phyloP scores from a whole-genome alignment of 2,329 filamentous ascomycete species.

The Lecanicillium sp. region DNA sequence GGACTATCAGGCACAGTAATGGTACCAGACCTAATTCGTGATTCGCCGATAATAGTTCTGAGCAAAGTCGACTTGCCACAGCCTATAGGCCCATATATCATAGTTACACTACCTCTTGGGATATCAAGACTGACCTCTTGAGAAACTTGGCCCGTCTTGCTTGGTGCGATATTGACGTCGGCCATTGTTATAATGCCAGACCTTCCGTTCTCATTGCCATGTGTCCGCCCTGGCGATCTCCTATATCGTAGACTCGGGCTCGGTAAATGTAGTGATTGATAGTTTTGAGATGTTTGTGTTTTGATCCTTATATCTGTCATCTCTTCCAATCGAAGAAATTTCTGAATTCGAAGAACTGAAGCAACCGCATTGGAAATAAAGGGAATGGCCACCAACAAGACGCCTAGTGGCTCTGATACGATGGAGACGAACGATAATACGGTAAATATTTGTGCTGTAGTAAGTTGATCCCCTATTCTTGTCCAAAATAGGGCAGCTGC shows the following conservation, averaged over 20 bases:
- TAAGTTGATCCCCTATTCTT: background rate
- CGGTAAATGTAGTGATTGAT: background rate
- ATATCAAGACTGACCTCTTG: background rate
- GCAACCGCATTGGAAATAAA: constrained; percentile 2
- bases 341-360: background rate
- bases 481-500: constrained; percentile 3
- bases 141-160: background rate
- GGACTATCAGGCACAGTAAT: too few species aligned
- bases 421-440: background rate
- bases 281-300: background rate
- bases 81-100: constrained; percentile 2
- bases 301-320: background rate
- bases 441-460: background rate
- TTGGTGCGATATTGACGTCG: background rate
- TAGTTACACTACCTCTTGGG: background rate
- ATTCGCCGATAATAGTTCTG: constrained; percentile 1
- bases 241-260: background rate
- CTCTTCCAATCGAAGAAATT: background rate
- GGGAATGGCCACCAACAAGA: background rate
- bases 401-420: background rate
- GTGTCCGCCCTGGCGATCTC: background rate
- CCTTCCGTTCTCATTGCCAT: too few species aligned
- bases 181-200: background rate
- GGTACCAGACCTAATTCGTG: too few species aligned
- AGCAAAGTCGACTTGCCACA: constrained; percentile 2